Evolutionary conservation across 139 green algal genomes (phyloP), one percentile per base, ranked within the genome.

Genomic region (Micromonas commoda): DNA sequence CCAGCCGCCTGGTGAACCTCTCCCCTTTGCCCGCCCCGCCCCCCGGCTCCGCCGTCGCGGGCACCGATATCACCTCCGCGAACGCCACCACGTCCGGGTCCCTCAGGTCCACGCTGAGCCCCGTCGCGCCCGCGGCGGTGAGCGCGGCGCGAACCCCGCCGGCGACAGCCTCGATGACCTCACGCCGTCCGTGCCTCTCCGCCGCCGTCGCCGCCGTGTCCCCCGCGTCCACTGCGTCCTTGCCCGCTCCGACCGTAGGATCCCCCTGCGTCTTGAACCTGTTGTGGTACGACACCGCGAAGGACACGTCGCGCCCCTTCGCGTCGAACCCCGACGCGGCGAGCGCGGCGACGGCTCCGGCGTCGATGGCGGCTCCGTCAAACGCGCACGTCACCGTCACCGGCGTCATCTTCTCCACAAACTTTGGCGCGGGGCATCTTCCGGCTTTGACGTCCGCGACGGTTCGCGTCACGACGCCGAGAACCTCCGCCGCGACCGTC

Each of bases 331-430:
- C 45, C 45, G 45, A 9, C 45, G 45, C 45, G 9, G 45, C 45
- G 45, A 57, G 45, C 45, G 45, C 64, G 13, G n/a, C 64, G 26
- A n/a, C 64, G 33, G 38, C 64, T 13, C 29, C 29, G 26, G 64
- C 28, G 26, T 38, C 64, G n/a, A n/a, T n/a, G n/a, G n/a, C n/a
- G n/a, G n/a, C n/a, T n/a, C n/a, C n/a, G n/a, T n/a, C n/a, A n/a
- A n/a, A n/a, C n/a, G n/a, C n/a, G 64, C 32, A 71, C 29, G 64
- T 39, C 4, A 23, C 24, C 21, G 4, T 2, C 28, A 38, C 21
- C 26, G 64, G 64, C 13, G 32, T n/a, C 26, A 71, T 71, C 64
- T 71, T 71, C 28, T 71, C 64, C 2, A 71, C 64, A 3, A 35
- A 37, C 28, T 13, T 4, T 4, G 28, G 21, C 29, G 13, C 26